Conservation (phyloP, 768 basidiomycete species). For the Termitomyces sp. region DNA sequence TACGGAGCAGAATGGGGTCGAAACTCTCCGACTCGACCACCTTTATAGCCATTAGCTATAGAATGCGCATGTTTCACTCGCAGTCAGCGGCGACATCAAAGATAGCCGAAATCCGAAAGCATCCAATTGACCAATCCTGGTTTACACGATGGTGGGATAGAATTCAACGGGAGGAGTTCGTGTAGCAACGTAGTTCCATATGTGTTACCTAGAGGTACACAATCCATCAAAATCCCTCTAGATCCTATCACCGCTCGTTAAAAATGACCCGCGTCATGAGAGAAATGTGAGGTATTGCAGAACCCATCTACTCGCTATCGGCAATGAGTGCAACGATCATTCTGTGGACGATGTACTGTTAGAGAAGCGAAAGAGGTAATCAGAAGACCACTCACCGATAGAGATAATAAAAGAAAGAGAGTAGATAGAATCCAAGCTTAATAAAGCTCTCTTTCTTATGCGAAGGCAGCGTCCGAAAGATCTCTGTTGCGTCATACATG, state of each 20-base stretch:
- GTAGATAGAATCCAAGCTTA: slow-evolving; percentile 90
- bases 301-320: slow-evolving; percentile 53
- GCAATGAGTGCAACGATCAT: slow-evolving; percentile 89
- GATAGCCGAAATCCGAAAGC: slow-evolving; percentile 8
- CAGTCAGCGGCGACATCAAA: no score
- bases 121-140: slow-evolving; percentile 13
- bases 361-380: background rate
- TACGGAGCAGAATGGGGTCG: background rate
- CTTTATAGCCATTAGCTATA: slow-evolving; percentile 5
- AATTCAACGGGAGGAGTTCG: background rate
- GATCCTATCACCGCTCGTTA: slow-evolving; percentile 6
- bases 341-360: slow-evolving; percentile 29
- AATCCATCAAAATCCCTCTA: background rate
- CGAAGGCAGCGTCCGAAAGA: slow-evolving; percentile 87
- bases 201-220: slow-evolving; percentile 3
- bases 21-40: background rate
- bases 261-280: background rate
- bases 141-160: slow-evolving; percentile 9
- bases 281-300: background rate
- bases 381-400: slow-evolving; percentile 59
- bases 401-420: slow-evolving; percentile 91
- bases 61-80: no score
- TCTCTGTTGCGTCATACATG: slow-evolving; percentile 99
- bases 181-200: slow-evolving; percentile 2
- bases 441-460: slow-evolving; percentile 98